Evolutionary conservation across 2,329 filamentous ascomycete species (phyloP), one percentile per base, ranked within the genome.

Genomic region (Microcera coccophila): DNA sequence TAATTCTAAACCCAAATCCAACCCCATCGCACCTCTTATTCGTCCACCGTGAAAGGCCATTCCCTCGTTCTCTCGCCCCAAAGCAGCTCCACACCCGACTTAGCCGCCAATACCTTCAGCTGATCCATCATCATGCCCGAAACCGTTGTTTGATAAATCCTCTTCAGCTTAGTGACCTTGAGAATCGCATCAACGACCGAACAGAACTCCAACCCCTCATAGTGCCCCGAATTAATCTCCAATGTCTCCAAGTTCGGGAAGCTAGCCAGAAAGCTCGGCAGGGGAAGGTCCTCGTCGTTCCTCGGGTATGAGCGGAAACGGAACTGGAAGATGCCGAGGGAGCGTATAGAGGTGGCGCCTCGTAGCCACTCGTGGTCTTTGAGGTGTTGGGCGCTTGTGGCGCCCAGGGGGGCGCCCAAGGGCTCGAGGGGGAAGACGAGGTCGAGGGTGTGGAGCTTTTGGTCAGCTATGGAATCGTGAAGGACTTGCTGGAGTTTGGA

Each of bases 161-260:
- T 56, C 47, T 59, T 62, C 4, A 69, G 36, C 28, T 58, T 54
- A 11, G 59, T 66, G 5, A 43, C 50, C 36, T 52, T 61, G 12
- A 68, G 38, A 16, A 68, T 58, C 7, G 54, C 62, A 11, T 57
- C 48, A 5, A 66, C 42, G 3, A 67, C 44, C 8, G 44, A 44
- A 22, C 51, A 58, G 22, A 67, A 53, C 32, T 65, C 65, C 3
- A 47, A 37, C 10, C 51, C 48, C 2, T 62, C 53, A 34, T 63
- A 66, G 36, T 59, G 42, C 3, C 52, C 48, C 3, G 64, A 63
- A 20, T 51, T 54, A n/a, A 68, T 55, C 48, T 65, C 63, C 18
- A 69, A 47, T 8, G 54, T 56, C 43, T 69, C 62, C 7, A 69
- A 57, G 19, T 62, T 62, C 1, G 66, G 66, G 33, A 69, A 65